Evolutionary conservation across 1,284 basidiomycete species (phyloP).

Genomic region (Abortiporus biennis): DNA sequence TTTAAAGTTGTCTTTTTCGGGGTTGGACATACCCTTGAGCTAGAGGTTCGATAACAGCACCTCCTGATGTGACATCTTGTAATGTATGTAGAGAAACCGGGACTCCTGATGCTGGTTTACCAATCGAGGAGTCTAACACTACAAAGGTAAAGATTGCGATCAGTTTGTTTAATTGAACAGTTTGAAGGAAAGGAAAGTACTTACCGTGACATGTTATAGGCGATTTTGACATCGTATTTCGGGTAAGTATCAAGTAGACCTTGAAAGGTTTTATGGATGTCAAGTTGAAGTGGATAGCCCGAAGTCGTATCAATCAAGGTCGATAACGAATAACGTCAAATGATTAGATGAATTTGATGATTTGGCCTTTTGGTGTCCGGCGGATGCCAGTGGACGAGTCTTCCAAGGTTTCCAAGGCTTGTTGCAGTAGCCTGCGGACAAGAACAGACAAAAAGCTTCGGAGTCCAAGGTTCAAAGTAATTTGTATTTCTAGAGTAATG

Average conservation of each 20-base stretch:
- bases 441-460: no score
- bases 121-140: constrained; percentile 85
- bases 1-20: background rate
- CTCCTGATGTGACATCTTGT: constrained; percentile 25
- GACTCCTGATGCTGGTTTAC: constrained; percentile 73
- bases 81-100: constrained; percentile 47
- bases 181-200: constrained; percentile 12
- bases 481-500: no score
- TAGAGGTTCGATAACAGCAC: constrained; percentile 35
- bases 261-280: background rate
- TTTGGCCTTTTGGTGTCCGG: no score
- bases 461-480: no score
- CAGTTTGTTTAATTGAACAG: background rate
- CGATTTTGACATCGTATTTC: constrained; percentile 50
- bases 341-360: no score
- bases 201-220: constrained; percentile 88
- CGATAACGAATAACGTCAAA: no score
- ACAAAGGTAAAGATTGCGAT: background rate
- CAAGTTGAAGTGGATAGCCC: background rate
- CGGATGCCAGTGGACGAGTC: no score
- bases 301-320: background rate
- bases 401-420: no score
- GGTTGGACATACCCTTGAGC: constrained; percentile 50
- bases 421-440: no score
- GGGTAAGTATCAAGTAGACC: background rate